Percentiles rank a stretch among this genome's conserved stretches.
phyloP scores from a whole-genome alignment of 495 filamentous ascomycete species.

The Thermothielavioides terrestris region DNA sequence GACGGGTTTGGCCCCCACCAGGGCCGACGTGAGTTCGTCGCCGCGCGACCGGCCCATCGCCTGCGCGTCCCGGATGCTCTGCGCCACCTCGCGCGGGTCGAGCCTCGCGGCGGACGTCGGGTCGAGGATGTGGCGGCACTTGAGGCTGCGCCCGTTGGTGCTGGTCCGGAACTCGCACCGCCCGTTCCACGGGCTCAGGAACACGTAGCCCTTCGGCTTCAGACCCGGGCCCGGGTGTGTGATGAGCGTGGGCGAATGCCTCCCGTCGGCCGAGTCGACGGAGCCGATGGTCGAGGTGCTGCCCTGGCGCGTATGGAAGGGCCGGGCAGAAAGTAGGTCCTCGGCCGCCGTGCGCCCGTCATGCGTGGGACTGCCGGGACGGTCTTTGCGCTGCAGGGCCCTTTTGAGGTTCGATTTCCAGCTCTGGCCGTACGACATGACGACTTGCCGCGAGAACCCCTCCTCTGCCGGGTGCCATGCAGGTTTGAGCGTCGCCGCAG shows the following conservation, averaged over 20 bases:
- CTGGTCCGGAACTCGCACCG: slow-evolving; percentile 75
- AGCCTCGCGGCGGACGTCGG: slow-evolving; percentile 26
- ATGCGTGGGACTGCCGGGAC: slow-evolving; percentile 13
- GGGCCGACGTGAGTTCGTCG: slow-evolving; percentile 18
- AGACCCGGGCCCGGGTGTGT: slow-evolving; percentile 39
- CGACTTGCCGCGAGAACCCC: slow-evolving; percentile 40
- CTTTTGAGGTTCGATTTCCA: slow-evolving; percentile 34
- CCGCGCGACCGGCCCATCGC: slow-evolving; percentile 23
- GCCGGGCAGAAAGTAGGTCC: slow-evolving; percentile 11
- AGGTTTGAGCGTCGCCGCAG: background rate
- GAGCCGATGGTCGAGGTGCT: slow-evolving; percentile 32
- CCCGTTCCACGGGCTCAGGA: slow-evolving; percentile 78
- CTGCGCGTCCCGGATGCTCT: slow-evolving; percentile 24
- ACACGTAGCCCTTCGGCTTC: slow-evolving; percentile 49
- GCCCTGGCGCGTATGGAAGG: slow-evolving; percentile 24
- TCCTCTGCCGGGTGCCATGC: slow-evolving; percentile 9
- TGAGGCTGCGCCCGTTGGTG: slow-evolving; percentile 61
- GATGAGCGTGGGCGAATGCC: slow-evolving; percentile 21
- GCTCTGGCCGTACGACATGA: slow-evolving; percentile 42
- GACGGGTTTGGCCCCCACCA: slow-evolving; percentile 43
- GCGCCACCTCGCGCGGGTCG: slow-evolving; percentile 35
- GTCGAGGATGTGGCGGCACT: slow-evolving; percentile 63
- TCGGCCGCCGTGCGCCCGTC: slow-evolving; percentile 13
- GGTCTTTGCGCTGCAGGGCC: slow-evolving; percentile 29
- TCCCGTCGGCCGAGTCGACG: slow-evolving; percentile 27